Base-by-base conservation (phyloP, 2,329 filamentous ascomycete genomes). In the Fusarium albidum region DNA sequence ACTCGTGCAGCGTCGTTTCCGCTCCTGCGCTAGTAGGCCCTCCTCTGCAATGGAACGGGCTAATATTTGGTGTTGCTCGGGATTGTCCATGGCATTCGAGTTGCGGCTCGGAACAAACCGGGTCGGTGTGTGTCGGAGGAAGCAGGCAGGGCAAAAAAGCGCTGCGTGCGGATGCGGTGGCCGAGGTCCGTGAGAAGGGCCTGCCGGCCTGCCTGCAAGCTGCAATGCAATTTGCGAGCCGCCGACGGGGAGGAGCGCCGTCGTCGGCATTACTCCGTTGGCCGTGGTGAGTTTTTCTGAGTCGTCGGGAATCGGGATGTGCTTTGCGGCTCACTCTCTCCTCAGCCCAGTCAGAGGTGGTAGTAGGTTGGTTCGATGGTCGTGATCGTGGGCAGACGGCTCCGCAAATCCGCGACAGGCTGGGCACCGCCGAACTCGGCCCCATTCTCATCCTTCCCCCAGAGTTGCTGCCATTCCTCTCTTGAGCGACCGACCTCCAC, bases 371-470 rank as follows among this genome's bases (percentile, higher is more conserved):
- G n/a, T n/a, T n/a, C n/a, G 21, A 5, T 21, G 21, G 21, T 21
- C 21, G 46, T 41, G 53, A 12, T 37, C 38, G 28, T 42, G 32
- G 50, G 21, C 57, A 48, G 49, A 55, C 44, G 59, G 63, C 50
- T 65, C 63, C 63, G 63, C 59, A 51, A 52, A 40, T 48, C 52
- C 55, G 55, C 50, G 40, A 59, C 44, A 38, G 40, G 35, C 37
- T 21, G 21, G 21, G 21, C 21, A 21, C 42, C 46, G 56, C 64
- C 64, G 64, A 67, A 54, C 47, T 67, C 64, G 62, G 55, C 52
- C 57, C 56, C 47, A 45, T 31, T 31, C 34, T 40, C 32, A 18
- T 31, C 21, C 26, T 17, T 39, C 49, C 57, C 59, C 51, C 49
- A 59, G 56, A 35, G 32, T 34, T 10, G 32, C 33, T 61, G 29